Percentiles rank a stretch among this genome's conserved stretches.
Evolutionary conservation across 2,329 filamentous ascomycete genomes (phyloP).

Genomic region (Pseudogymnoascus destructans): DNA sequence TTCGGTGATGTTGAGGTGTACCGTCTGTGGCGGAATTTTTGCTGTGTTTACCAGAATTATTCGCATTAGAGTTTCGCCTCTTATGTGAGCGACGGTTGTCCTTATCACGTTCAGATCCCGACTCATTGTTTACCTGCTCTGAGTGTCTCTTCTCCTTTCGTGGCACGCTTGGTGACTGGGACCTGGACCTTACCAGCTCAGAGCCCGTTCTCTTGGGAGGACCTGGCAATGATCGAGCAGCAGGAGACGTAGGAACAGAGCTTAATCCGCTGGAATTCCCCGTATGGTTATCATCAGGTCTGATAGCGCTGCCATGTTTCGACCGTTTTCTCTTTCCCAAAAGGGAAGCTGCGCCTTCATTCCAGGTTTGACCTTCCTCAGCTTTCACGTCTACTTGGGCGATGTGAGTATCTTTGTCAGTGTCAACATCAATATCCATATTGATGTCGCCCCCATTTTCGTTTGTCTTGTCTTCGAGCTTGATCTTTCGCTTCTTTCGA

Average conservation of each 20-base stretch:
- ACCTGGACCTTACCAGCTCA: constrained; percentile 36
- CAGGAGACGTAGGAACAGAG: constrained; percentile 44
- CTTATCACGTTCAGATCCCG: constrained; percentile 22
- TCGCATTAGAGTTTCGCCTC: constrained; percentile 20
- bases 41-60: constrained; percentile 15
- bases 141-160: constrained; percentile 25
- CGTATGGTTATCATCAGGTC: constrained; percentile 18
- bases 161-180: constrained; percentile 28
- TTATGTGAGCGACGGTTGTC: constrained; percentile 14
- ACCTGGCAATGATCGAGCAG: constrained; percentile 22
- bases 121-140: constrained; percentile 31
- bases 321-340: constrained; percentile 39
- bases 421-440: constrained; percentile 12
- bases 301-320: constrained; percentile 18
- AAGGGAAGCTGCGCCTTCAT: constrained; percentile 26
- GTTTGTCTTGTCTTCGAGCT: constrained; percentile 51
- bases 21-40: constrained; percentile 17
- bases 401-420: constrained; percentile 9
- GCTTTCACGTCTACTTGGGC: constrained; percentile 17
- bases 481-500: constrained; percentile 41
- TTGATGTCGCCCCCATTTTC: constrained; percentile 31
- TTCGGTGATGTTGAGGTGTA: constrained; percentile 17
- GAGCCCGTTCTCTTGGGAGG: constrained; percentile 33
- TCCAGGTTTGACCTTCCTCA: constrained; percentile 18
- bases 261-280: constrained; percentile 40